These are phyloP conservation scores for Zanthoxylum bungeanum DNA, from an alignment of 345 rosid species.

Conservation along the genomic window DNA sequence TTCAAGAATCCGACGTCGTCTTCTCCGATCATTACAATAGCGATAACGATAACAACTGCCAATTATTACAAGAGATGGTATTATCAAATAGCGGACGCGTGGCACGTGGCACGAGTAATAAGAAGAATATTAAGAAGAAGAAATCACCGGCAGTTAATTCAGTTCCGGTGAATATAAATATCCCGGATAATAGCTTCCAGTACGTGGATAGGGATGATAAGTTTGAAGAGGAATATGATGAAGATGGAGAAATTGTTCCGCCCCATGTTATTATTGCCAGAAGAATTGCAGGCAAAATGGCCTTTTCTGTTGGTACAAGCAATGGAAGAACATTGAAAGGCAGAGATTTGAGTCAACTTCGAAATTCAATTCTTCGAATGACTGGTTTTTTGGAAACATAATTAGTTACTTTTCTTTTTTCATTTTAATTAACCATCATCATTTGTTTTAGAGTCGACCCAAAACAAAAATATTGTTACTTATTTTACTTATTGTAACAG, in stretches of 20 bases:
- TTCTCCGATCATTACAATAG: constrained; percentile 45
- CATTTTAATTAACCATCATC: not conserved
- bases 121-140: constrained; percentile 21
- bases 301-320: constrained; percentile 68
- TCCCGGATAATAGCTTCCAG: constrained; percentile 21
- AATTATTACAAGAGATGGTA: not conserved
- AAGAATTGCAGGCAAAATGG: constrained; percentile 57
- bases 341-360: constrained; percentile 65
- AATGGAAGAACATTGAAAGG: constrained; percentile 88
- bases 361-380: constrained; percentile 76
- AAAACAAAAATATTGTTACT: not conserved
- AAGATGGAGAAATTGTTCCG: constrained; percentile 38
- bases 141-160: constrained; percentile 24
- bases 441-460: not conserved
- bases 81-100: not conserved
- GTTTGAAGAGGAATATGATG: too few species aligned
- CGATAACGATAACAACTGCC: not conserved
- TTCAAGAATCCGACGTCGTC: constrained; percentile 51
- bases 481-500: not conserved
- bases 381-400: constrained; percentile 82
- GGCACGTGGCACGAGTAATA: not conserved
- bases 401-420: too few species aligned
- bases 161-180: constrained; percentile 34
- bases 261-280: constrained; percentile 60
- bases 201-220: constrained; percentile 12